phyloP scores from a whole-genome alignment of 768 basidiomycete genomes.

The Hydnomerulius pinastri region DNA sequence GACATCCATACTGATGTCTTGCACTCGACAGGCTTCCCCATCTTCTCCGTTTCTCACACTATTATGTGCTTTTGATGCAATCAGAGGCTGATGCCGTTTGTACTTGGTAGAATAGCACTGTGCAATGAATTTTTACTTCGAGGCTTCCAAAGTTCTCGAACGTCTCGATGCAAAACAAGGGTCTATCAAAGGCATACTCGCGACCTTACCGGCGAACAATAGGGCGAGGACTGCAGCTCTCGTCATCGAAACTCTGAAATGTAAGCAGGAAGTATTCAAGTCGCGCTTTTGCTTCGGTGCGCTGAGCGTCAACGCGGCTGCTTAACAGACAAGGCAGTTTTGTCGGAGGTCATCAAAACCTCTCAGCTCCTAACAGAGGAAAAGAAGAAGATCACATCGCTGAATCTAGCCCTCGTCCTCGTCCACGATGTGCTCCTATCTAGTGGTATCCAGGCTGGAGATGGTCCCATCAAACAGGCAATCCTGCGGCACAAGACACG shows the following conservation, averaged over 20 bases:
- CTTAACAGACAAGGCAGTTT: slow-evolving; percentile 74
- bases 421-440: slow-evolving; percentile 89
- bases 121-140: slow-evolving; percentile 95
- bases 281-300: too few relatives aligned
- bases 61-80: slow-evolving; percentile 24
- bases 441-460: slow-evolving; percentile 84
- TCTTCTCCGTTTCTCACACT: slow-evolving; percentile 17
- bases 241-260: slow-evolving; percentile 94
- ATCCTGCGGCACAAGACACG: slow-evolving; percentile 88
- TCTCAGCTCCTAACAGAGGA: slow-evolving; percentile 75
- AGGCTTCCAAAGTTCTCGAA: slow-evolving; percentile 81
- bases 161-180: slow-evolving; percentile 86
- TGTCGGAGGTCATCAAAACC: slow-evolving; percentile 67
- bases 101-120: slow-evolving; percentile 27
- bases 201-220: slow-evolving; percentile 69
- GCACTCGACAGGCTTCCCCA: slow-evolving; percentile 15
- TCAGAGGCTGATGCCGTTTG: slow-evolving; percentile 27
- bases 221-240: slow-evolving; percentile 82
- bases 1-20: slow-evolving; percentile 30
- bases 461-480: slow-evolving; percentile 89
- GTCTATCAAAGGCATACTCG: slow-evolving; percentile 86
- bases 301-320: too few relatives aligned
- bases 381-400: slow-evolving; percentile 70
- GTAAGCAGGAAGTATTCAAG: too few relatives aligned
- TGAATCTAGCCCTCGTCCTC: slow-evolving; percentile 79